phyloP scores from a whole-genome alignment of 2,329 filamentous ascomycete species.

The Penicillium frequentans region DNA sequence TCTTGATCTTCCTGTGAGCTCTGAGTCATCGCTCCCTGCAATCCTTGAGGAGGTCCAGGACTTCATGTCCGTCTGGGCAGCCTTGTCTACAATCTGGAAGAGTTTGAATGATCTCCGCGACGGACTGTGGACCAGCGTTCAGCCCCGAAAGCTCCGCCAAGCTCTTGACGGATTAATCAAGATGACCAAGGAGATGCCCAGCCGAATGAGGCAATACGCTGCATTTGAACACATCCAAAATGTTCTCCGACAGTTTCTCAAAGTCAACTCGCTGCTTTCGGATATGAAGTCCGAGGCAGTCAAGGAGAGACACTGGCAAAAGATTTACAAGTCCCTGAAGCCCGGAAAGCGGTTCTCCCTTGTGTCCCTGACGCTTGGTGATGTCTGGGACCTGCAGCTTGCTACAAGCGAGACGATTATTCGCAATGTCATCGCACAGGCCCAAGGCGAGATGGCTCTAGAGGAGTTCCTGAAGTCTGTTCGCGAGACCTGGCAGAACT shows the following conservation, averaged over 20 bases:
- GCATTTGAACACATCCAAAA: conserved; percentile 99
- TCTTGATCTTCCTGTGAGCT: conserved; percentile 77
- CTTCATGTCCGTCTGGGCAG: conserved; percentile 98
- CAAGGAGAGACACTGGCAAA: conserved; percentile 92
- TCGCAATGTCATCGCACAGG: conserved; percentile 89
- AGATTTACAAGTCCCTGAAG: conserved; percentile 94
- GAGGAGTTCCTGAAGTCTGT: conserved; percentile 98
- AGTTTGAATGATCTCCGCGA: conserved; percentile 92
- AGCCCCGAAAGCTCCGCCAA: conserved; percentile 87
- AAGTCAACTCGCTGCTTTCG: conserved; percentile 82
- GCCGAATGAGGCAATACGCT: conserved; percentile 97
- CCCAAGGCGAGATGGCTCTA: conserved; percentile 95
- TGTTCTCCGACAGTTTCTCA: conserved; percentile 81
- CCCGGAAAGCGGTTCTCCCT: conserved; percentile 92
- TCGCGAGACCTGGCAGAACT: conserved; percentile 94
- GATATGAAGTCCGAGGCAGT: conserved; percentile 97
- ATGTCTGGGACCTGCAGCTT: conserved; percentile 97
- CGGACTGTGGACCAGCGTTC: conserved; percentile 89
- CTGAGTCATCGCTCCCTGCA: conserved; percentile 77
- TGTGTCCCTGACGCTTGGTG: conserved; percentile 92
- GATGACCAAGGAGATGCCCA: conserved; percentile 99
- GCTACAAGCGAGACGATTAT: conserved; percentile 84
- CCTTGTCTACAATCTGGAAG: conserved; percentile 92
- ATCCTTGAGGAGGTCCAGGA: conserved; percentile 96
- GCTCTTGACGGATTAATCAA: conserved; percentile 91